Conservation (phyloP, 192 early-diverging fungal genomes). For the Entomortierella beljakovae region DNA sequence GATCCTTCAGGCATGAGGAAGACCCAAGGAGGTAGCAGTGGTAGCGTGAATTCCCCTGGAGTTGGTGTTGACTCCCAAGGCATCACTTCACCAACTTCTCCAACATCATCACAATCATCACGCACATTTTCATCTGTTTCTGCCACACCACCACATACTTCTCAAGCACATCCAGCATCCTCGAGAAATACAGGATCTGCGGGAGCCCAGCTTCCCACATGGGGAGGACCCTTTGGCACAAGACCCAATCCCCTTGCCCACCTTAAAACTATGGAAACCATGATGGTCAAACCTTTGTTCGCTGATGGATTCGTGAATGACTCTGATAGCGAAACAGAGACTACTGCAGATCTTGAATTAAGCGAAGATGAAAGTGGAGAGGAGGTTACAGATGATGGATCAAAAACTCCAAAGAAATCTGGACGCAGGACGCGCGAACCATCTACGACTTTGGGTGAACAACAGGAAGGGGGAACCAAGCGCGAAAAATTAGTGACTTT, state of each 20-base stretch:
- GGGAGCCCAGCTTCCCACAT: slow-evolving; percentile 20
- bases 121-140: not conserved
- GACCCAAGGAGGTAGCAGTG: not conserved
- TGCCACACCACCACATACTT: slow-evolving; percentile 5
- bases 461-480: not conserved
- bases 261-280: slow-evolving; percentile 50
- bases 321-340: slow-evolving; percentile 56
- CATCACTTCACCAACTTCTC: slow-evolving; percentile 2
- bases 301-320: slow-evolving; percentile 66
- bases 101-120: slow-evolving; percentile 8
- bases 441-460: not conserved
- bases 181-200: not conserved
- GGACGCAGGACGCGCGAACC: not conserved
- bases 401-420: slow-evolving; percentile 2
- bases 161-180: slow-evolving; percentile 5
- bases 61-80: slow-evolving; percentile 8
- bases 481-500: slow-evolving; percentile 60
- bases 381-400: slow-evolving; percentile 4
- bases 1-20: slow-evolving; percentile 19
- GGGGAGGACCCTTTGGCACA: slow-evolving; percentile 21
- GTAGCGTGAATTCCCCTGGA: not conserved
- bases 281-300: slow-evolving; percentile 66
- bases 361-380: slow-evolving; percentile 27
- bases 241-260: slow-evolving; percentile 23
- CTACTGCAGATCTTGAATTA: slow-evolving; percentile 40